Evolutionary conservation across 164 flowering plant species (phyloP), one percentile per base, ranked within the genome.

Genomic region (Magnolia changhungtana): DNA sequence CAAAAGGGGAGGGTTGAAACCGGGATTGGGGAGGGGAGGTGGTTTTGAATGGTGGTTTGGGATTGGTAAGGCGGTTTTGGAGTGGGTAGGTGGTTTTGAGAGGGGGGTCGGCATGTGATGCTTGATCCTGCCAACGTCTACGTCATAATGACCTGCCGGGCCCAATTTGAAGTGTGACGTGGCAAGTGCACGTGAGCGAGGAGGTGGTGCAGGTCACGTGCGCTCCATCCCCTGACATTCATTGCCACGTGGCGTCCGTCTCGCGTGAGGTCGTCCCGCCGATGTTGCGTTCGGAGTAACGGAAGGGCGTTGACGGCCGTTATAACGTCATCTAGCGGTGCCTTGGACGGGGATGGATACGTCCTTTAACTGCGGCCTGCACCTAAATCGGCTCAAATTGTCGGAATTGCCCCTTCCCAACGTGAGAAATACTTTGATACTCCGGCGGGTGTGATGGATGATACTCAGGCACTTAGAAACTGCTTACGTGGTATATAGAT

Each of bases 191-290:
- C 87, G 91, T 87, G 94, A 84, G 80, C 11, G 29, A 10, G 29
- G 8, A 74, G 31, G 72, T 72, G 82, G 72, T 80, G 79, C 78
- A 51, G 64, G 84, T 88, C 95, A 89, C 92, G 92, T 91, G 92
- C 87, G 86, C 88, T 10, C 89, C 89, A 87, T 85, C 83, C 87
- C 83, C 84, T 19, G 79, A 86, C 86, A 87, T 75, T 74, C 74
- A 82, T 85, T 84, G 80, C 77, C 78, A 70, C 67, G 16, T 78
- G 73, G 72, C 87, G 75, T 81, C 81, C 85, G 76, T 58, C n/a
- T 87, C 84, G 86, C 91, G 90, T 89, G 89, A 87, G 86, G 86
- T 82, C 88, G 94, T 45, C 76, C 69, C 70, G 9, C 2, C 59
- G 1, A 2, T 7, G 45, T 37, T 7, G 45, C 6, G 61, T 10